Base-by-base conservation (phyloP, 2,329 filamentous ascomycete genomes). In the Neofusicoccum umdonicola region DNA sequence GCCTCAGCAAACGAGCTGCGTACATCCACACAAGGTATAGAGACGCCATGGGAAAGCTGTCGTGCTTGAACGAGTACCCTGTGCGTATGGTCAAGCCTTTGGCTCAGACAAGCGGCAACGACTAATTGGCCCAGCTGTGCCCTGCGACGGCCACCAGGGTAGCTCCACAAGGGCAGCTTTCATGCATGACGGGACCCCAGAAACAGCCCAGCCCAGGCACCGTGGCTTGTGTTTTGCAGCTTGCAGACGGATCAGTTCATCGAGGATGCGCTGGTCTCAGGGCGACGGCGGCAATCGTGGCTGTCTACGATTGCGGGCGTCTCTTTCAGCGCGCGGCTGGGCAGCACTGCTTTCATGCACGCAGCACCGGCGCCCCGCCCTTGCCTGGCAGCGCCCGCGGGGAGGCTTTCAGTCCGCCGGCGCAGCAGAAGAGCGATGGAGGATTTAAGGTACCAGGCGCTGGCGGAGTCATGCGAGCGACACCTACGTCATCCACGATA, bases 161-260 rank as follows among this genome's bases (percentile, higher is more conserved):
- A 60, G 56, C 56, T 60, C 56, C 56, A 60, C 56, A 47, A 35
- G 42, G 41, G 42, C 22, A 60, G 56, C 56, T 60, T 19, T 58
- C 56, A 35, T 60, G 56, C 56, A 60, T 60, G 56, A 60, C 56
- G 56, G 47, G 56, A 60, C 56, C 56, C 56, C 56, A 47, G 56
- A 60, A 60, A 60, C 56, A 60, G 56, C 56, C 42, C 56, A 60
- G 56, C 56, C 56, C 56, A 60, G 56, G 56, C 56, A 60, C 56
- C 56, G 56, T 47, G 41, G 56, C 41, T 60, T 60, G 31, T 60
- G 56, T 48, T 60, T 35, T 60, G 56, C 56, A 60, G 41, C 56
- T 19, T 37, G 27, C 27, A 15, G 42, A 22, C 56, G 56, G 56
- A 58, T 37, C n/a, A 47, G 56, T 22, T 42, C 56, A 22, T 47